Base-by-base conservation (phyloP, 2,329 filamentous ascomycete genomes). In the Calonectria pseudoreteaudii region DNA sequence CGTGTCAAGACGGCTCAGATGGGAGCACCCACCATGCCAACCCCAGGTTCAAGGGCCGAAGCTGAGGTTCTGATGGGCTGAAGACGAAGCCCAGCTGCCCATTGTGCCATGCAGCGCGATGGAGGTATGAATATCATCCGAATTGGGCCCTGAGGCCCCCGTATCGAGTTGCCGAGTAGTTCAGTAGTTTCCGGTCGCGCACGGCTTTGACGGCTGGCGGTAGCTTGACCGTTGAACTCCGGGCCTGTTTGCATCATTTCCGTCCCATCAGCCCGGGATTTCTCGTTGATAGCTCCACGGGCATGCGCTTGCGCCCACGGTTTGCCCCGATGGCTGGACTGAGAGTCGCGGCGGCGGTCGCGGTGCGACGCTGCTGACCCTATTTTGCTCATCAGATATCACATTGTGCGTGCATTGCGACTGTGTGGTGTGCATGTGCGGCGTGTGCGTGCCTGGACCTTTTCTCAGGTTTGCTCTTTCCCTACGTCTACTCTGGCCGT, bases 311-410 rank as follows among this genome's bases (percentile, higher is more conserved):
- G 26, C 31, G 34, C 28, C 30, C 65, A 68, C 73, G 74, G 73
- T 67, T 67, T 75, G 68, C 73, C 65, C 73, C 70, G 73, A 75
- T 18, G 72, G 49, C 28, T 44, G 38, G 38, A 47, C 30, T 49
- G 47, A 52, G 16, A 34, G 52, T 36, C 31, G 65, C 62, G 65
- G 70, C 34, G 41, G 9, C 47, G 34, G 66, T 38, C 34, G n/a
- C 56, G 20, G 31, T 62, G 38, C n/a, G 41, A 36, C n/a, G 36
- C 16, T 26, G 36, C 36, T 10, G 56, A 20, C 34, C 41, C 56
- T 62, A 14, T 23, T 58, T 36, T 26, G 4, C 18, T 16, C 26
- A 71, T 75, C 78, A 75, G 69, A 78, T 74, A 56, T 79, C 74
- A 73, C 52, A 72, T 62, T 62, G 56, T 23, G 36, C 14, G 56